These are phyloP conservation scores for Solanum hybrid DNA, from an alignment of 305 asterid genomes.

Conservation along the genomic window DNA sequence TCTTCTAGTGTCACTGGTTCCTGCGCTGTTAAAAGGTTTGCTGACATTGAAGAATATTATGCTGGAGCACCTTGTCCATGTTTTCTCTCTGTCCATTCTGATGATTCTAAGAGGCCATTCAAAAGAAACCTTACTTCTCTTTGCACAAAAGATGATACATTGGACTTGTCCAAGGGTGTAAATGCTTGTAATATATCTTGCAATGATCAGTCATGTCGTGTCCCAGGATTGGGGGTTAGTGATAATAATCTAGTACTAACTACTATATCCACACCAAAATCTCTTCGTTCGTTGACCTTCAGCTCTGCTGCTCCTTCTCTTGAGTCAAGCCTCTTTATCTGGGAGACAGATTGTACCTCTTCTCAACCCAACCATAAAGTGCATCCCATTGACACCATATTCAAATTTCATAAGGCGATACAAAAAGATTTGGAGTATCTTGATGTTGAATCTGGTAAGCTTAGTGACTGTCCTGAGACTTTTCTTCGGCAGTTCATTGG, in stretches of 20 bases:
- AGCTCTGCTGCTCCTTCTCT: constrained; percentile 34
- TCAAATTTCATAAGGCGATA: constrained; percentile 41
- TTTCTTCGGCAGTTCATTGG: constrained; percentile 37
- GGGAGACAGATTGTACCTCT: constrained; percentile 29
- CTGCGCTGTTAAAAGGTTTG: constrained; percentile 18
- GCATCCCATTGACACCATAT: constrained; percentile 42
- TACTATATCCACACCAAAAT: constrained; percentile 21
- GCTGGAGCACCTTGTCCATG: constrained; percentile 24
- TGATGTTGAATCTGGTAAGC: constrained; percentile 40
- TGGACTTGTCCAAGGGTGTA: constrained; percentile 8
- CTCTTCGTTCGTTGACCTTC: constrained; percentile 22
- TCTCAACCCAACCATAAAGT: constrained; percentile 10
- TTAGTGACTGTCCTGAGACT: constrained; percentile 23
- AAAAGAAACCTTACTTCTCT: constrained; percentile 16
- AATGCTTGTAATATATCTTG: constrained; percentile 5
- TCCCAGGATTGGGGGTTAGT: constrained; percentile 35
- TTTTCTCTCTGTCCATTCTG: constrained; percentile 8
- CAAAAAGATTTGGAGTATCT: constrained; percentile 41
- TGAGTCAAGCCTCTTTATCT: constrained; percentile 36
- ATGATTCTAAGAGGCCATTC: constrained; percentile 17
- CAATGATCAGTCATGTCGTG: constrained; percentile 27
- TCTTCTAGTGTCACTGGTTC: constrained; percentile 26
- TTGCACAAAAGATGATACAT: background rate
- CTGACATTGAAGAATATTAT: constrained; percentile 18
- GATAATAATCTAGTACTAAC: constrained; percentile 17